Base-by-base conservation (phyloP, 805 yeast genomes). In the Schwanniomyces vanrijiae region DNA sequence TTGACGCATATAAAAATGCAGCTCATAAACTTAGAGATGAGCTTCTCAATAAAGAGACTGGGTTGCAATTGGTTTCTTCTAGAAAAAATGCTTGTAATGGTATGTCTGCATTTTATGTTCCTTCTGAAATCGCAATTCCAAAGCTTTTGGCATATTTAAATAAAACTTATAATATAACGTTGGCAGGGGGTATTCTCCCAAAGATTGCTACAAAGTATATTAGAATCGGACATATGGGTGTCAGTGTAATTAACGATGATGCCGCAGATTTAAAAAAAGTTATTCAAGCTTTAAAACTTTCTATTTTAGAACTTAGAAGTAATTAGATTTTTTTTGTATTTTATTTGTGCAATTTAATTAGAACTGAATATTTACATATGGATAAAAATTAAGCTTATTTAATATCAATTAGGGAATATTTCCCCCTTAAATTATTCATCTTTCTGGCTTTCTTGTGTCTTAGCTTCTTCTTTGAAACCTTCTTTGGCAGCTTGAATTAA, bases 401-500 rank as follows among this genome's bases (percentile, higher is more conserved):
- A 10, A 14, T 9, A 21, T 21, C n/a, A 37, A 19, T 37, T 21
- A 37, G 25, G 5, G 3, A 7, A 11, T 19, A 11, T 19, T 7
- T 25, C 34, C 31, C 22, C 22, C 34, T 39, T 22, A 22, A 28
- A 7, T 37, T 37, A 5, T 22, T 29, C 21, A 5, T 13, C 24
- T 35, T n/a, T 16, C 40, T 24, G 8, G 10, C 19, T 19, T 37
- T 42, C 46, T 38, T 45, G 42, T 7, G 46, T n/a, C 7, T 33
- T 42, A 37, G 43, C 49, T 43, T 60, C 61, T 47, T 64, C 66
- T 40, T 56, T 50, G 48, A 71, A 71, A 1, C 74, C 73, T 21
- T 68, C 69, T 45, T 56, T 47, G 11, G 73, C 74, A 37, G 63
- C 55, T 44, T 60, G 52, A n/a, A 58, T 47, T 49, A 68, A 60